Conservation (phyloP, 768 basidiomycete species). For the Lanmaoa pseudosensibilis region DNA sequence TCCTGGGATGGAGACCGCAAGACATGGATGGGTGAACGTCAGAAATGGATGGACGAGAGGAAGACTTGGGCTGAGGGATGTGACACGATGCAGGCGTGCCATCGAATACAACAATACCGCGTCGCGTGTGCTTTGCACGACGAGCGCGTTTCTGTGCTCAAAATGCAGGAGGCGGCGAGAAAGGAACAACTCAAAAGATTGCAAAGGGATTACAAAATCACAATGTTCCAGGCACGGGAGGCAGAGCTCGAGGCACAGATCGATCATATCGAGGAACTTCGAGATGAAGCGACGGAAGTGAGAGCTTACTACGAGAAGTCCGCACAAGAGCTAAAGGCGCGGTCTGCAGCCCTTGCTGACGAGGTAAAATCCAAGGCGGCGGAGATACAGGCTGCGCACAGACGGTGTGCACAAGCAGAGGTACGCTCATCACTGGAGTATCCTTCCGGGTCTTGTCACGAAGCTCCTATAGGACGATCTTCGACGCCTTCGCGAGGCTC, state of each 20-base stretch:
- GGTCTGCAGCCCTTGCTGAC: slow-evolving; percentile 33
- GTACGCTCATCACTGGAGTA: slow-evolving; percentile 31
- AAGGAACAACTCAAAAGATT: slow-evolving; percentile 58
- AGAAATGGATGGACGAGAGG: slow-evolving; percentile 53
- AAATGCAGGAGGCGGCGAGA: slow-evolving; percentile 53
- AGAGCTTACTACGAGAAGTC: slow-evolving; percentile 26
- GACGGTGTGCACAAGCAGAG: slow-evolving; percentile 48
- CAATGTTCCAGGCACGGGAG: slow-evolving; percentile 66
- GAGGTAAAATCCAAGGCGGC: slow-evolving; percentile 42
- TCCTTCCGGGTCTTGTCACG: neutral
- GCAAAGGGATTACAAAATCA: slow-evolving; percentile 66
- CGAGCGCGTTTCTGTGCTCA: slow-evolving; percentile 50
- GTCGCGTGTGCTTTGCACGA: slow-evolving; percentile 53
- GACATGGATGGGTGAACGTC: slow-evolving; percentile 23
- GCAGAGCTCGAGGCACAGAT: slow-evolving; percentile 56
- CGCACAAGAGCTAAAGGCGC: slow-evolving; percentile 32
- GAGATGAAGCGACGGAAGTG: slow-evolving; percentile 29
- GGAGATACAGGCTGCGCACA: slow-evolving; percentile 38
- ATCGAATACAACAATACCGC: slow-evolving; percentile 64
- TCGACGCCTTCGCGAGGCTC: slow-evolving; percentile 46
- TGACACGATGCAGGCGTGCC: slow-evolving; percentile 59
- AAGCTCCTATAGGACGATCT: slow-evolving; percentile 37
- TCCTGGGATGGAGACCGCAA: slow-evolving; percentile 30
- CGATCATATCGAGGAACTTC: slow-evolving; percentile 50
- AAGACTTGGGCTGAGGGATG: slow-evolving; percentile 61